Evolutionary conservation across 768 basidiomycete genomes (phyloP).

Genomic region (Tricholoma furcatifolium): DNA sequence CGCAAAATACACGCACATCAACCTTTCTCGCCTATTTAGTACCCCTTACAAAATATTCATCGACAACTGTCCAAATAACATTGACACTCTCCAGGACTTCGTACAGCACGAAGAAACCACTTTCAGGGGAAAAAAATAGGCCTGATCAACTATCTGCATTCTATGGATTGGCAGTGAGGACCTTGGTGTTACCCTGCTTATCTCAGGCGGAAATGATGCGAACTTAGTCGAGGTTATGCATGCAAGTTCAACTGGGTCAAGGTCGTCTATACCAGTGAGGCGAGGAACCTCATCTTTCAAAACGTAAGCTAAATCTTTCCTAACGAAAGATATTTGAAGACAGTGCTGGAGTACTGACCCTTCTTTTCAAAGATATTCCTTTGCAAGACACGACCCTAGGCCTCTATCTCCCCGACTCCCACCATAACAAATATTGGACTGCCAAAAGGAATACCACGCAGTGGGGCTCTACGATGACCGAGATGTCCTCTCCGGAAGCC

Average conservation of each 20-base stretch:
- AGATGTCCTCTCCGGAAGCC: slow-evolving; percentile 52
- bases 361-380: slow-evolving; percentile 49
- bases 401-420: slow-evolving; percentile 47
- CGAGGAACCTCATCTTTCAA: slow-evolving; percentile 67
- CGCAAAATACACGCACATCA: slow-evolving; percentile 73
- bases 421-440: slow-evolving; percentile 51
- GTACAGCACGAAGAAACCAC: slow-evolving; percentile 52
- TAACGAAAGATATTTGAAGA: not conserved
- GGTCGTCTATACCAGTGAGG: slow-evolving; percentile 53
- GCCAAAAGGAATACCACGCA: slow-evolving; percentile 51
- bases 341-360: not conserved
- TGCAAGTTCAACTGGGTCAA: slow-evolving; percentile 65
- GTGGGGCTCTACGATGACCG: slow-evolving; percentile 55
- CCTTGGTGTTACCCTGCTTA: slow-evolving; percentile 50
- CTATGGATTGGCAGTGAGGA: slow-evolving; percentile 74
- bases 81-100: slow-evolving; percentile 41
- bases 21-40: slow-evolving; percentile 58
- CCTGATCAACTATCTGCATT: slow-evolving; percentile 59
- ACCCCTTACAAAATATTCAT: slow-evolving; percentile 66
- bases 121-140: slow-evolving; percentile 80
- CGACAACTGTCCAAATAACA: slow-evolving; percentile 62
- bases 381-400: slow-evolving; percentile 45
- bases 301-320: slow-evolving; percentile 47
- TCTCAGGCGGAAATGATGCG: slow-evolving; percentile 50
- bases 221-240: slow-evolving; percentile 54